Percentiles rank a stretch among this genome's conserved stretches.
These are phyloP conservation scores for Triadica sebifera DNA, from an alignment of 345 rosid species.

Conservation along the genomic window DNA sequence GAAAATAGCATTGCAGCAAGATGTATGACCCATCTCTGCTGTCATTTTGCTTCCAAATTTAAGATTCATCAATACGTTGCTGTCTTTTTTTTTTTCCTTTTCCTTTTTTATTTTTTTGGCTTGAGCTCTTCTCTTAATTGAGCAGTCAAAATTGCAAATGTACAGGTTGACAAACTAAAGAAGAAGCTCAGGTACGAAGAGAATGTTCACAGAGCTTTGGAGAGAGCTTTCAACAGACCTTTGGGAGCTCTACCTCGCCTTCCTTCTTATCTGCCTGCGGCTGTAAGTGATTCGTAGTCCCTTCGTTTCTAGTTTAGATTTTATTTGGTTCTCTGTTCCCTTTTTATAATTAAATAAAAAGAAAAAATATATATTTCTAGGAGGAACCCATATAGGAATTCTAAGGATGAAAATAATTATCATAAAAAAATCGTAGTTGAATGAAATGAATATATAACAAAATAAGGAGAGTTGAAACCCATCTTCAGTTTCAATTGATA, in stretches of 20 bases:
- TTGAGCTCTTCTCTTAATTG: too few species aligned
- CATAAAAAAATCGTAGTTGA: too few species aligned
- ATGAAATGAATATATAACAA: neutral
- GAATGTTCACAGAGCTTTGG: slow-evolving; percentile 78
- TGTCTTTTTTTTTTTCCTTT: too few species aligned
- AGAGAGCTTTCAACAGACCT: slow-evolving; percentile 85
- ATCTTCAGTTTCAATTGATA: neutral
- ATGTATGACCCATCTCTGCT: slow-evolving; percentile 39
- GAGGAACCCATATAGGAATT: neutral
- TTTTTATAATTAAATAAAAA: too few species aligned
- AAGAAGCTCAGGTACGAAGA: slow-evolving; percentile 81
- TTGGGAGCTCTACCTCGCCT: slow-evolving; percentile 94
- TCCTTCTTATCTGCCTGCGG: slow-evolving; percentile 79
- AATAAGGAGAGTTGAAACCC: neutral
- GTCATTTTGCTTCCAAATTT: neutral
- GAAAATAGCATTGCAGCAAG: slow-evolving; percentile 65
- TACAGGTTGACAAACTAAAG: slow-evolving; percentile 79
- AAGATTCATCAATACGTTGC: neutral
- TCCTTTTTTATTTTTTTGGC: neutral
- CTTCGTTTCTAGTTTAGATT: neutral
- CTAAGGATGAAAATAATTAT: neutral
- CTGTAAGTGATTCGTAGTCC: slow-evolving; percentile 49
- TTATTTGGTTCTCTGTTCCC: too few species aligned
- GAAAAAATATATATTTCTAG: too few species aligned
- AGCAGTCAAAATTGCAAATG: slow-evolving; percentile 10